Evolutionary conservation across 176 grass and related monocot species (phyloP), one percentile per base, ranked within the genome.

Genomic region (Olyra latifolia): DNA sequence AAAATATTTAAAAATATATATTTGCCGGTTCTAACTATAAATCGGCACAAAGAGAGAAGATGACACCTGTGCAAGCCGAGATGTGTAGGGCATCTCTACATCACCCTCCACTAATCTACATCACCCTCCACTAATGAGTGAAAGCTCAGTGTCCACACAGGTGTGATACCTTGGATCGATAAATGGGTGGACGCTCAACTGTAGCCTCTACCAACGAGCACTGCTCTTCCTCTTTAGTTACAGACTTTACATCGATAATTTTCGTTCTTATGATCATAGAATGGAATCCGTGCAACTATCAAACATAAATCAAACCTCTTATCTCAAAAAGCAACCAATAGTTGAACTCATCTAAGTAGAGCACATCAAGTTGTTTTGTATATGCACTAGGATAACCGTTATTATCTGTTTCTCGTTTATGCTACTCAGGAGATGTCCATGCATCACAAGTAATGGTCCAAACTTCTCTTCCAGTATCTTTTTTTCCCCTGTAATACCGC

Each of bases 401-500:
- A 40, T 59, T 52, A 53, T n/a, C 17, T 2, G 19, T 62, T 80
- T 45, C 71, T 63, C 72, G 64, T 75, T 45, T 66, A 73, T 62
- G 16, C 52, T 63, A 7, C 43, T 12, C 22, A 43, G 15, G 47
- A 41, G 80, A 82, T 52, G 56, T 10, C 57, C 42, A 44, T 16
- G 43, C 32, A 58, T 80, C 61, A 73, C 24, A 12, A 58, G 11
- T 68, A 55, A 78, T 69, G 75, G 42, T 68, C 69, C 76, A 80
- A 19, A 53, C 10, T 67, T 28, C 14, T 9, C 42, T 52, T 39
- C 54, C 39, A 28, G n/a, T n/a, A n/a, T n/a, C n/a, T n/a, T 11
- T 8, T 22, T 44, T 39, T 72, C 32, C 32, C 32, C 38, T 58
- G 47, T 72, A 38, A 63, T 40, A 72, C 42, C 27, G 78, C 32